Base-by-base conservation (phyloP, 768 basidiomycete genomes). In the Tylopilus felleus region DNA sequence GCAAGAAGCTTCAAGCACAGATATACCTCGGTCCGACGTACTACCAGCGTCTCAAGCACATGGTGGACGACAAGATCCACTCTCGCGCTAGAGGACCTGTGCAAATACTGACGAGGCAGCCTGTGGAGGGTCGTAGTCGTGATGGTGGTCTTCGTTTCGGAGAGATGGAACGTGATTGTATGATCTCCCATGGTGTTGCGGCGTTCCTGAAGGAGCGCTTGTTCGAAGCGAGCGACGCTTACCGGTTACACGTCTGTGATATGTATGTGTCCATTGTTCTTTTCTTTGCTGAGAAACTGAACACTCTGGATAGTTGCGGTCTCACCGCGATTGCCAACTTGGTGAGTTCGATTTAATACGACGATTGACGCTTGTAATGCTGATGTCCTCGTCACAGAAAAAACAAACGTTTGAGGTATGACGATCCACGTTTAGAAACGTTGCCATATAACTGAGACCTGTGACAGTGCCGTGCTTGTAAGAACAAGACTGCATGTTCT, bases 121-220 rank as follows among this genome's bases (percentile, higher is more conserved):
- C 97, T 13, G 97, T 99, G 16, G 97, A 99, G 69, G 97, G 97
- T 81, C 83, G 97, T 73, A 93, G 90, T 82, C 83, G 97, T 75
- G 97, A 98, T 67, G 97, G 97, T 78, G 97, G 97, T 72, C 75
- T 99, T 59, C 93, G 97, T 65, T 99, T 99, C 79, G 97, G 97
- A 79, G 97, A 99, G 81, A 99, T 99, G 97, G 97, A 99, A 69
- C 91, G 93, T 71, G 96, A 98, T 82, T 98, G 97, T 71, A 99
- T 99, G 97, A 96, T 99, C 57, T 97, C 97, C 22, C 97, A 99
- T 76, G 97, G 97, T 69, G 94, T 98, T 59, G 96, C 97, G 43
- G 93, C 84, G 2, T 98, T 98, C 84, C 73, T 98, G 73, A 98
- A 98, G 74, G 97, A 98, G 75, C 88, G 97, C 53, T 77, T 98